phyloP scores from a whole-genome alignment of 2,329 filamentous ascomycete genomes.

The Colletotrichum eremochloae region DNA sequence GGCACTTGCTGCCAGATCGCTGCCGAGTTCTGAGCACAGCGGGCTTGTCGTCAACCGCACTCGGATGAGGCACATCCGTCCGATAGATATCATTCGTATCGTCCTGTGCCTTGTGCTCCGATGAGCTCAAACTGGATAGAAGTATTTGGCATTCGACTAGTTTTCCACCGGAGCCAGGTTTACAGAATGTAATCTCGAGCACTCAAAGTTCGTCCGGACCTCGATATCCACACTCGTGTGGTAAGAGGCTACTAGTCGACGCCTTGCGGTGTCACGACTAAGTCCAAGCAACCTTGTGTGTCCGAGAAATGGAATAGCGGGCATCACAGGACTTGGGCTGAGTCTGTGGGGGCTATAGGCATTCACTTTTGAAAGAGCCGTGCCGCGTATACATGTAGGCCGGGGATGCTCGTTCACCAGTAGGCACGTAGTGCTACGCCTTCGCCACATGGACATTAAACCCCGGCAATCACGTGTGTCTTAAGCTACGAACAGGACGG shows the following conservation, averaged over 20 bases:
- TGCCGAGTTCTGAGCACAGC: not conserved
- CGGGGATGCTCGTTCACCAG: conserved; percentile 1
- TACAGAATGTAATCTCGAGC: not conserved
- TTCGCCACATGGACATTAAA: not conserved
- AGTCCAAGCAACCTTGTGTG: not conserved
- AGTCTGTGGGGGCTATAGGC: not conserved
- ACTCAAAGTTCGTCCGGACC: not conserved
- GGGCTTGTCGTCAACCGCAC: not conserved
- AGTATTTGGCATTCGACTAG: not conserved
- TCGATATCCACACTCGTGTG: not conserved
- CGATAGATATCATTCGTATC: conserved; percentile 16
- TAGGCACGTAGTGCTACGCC: not conserved
- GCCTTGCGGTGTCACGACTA: not conserved
- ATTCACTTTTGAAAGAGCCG: not conserved
- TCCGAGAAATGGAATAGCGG: not conserved
- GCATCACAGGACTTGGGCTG: not conserved
- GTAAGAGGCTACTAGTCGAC: not conserved
- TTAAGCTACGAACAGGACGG: not conserved
- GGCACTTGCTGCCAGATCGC: not conserved
- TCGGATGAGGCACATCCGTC: conserved; percentile 14
- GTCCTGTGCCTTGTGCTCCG: conserved; percentile 19
- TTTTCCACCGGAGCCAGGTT: not conserved
- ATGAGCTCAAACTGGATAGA: conserved; percentile 1
- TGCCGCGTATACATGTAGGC: not conserved
- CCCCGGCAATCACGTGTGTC: not conserved